Conservation (phyloP, 2,329 filamentous ascomycete species). For the Stachybotrys elegans region DNA sequence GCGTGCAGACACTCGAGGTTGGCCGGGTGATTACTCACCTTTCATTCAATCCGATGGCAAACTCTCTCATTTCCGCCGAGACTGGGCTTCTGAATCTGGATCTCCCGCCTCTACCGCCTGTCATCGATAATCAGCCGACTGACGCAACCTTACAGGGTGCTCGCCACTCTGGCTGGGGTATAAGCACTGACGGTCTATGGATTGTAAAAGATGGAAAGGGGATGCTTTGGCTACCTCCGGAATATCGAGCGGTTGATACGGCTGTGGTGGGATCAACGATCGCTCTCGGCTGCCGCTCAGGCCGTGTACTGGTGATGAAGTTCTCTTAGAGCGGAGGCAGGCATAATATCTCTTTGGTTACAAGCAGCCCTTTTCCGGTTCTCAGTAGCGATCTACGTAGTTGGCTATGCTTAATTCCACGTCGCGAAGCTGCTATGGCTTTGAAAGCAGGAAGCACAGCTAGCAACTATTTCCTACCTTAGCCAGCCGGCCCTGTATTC, state of each 20-base stretch:
- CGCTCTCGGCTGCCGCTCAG: slow-evolving; percentile 6
- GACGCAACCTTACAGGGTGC: not conserved
- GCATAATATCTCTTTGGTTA: too few relatives aligned
- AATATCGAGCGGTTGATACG: slow-evolving; percentile 1
- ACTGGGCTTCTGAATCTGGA: not conserved
- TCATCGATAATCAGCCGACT: not conserved
- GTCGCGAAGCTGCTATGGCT: too few relatives aligned
- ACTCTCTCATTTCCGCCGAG: not conserved
- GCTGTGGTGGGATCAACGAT: slow-evolving; percentile 3
- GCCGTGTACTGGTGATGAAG: slow-evolving; percentile 4
- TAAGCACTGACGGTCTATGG: slow-evolving; percentile 2
- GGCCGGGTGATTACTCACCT: not conserved
- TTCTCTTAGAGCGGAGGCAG: slow-evolving; percentile 1
- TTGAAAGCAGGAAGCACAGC: too few relatives aligned
- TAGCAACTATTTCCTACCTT: too few relatives aligned
- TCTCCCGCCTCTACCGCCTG: not conserved
- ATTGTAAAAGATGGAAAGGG: slow-evolving; percentile 4
- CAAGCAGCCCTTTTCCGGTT: too few relatives aligned
- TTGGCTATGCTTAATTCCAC: too few relatives aligned
- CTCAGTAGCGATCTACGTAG: too few relatives aligned
- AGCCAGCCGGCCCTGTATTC: too few relatives aligned
- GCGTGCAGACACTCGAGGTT: slow-evolving; percentile 1
- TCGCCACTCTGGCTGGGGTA: not conserved
- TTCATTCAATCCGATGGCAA: not conserved
- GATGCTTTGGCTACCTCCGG: slow-evolving; percentile 7